Base-by-base conservation (phyloP, 2,329 filamentous ascomycete genomes). In the Sordariomycetes sp. region DNA sequence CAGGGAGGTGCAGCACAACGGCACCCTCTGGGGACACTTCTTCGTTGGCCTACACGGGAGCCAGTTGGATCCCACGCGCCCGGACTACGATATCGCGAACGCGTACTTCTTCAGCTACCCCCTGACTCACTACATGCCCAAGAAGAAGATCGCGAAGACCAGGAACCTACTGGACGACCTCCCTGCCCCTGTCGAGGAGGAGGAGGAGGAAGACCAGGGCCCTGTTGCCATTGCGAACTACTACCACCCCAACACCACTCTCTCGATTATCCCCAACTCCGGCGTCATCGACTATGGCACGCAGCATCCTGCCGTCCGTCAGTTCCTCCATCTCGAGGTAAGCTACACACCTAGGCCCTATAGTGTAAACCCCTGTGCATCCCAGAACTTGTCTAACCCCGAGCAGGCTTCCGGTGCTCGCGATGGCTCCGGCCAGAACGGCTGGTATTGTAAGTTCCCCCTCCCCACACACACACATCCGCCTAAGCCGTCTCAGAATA, bases 21-120 rank as follows among this genome's bases (percentile, higher is more conserved):
- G 90, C 37, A 97, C 93, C 1, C 80, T 99, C 11, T 97, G 90
- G 85, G 93, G 89, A 2, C 94, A 99, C 71, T 95, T 97, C 72
- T 96, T 91, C 66, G 77, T 97, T 61, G 90, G 85, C 12, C 82
- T 96, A 63, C 75, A 85, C 11, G 93, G 92, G 57, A 82, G 83
- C 60, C 79, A 82, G 59, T 75, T 96, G 35, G 93, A 97, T 66
- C 93, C 93, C 2, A 79, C 79, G 11, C 80, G 83, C 59, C 76
- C 83, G 1, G 79, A 78, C 59, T 99, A 90, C 70, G 88, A 95
- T 69, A 75, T 84, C 0, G 79, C 80, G 10, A 87, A 83, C 60
- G 92, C 94, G 2, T 90, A 90, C 67, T 85, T 95, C 69, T 96
- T 96, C 69, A 78, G 85, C 54, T 87, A 89, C 63, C 90, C 93